Base-by-base conservation (phyloP, 371 early-diverging fungal species). In the Apophysomyces elegans region DNA sequence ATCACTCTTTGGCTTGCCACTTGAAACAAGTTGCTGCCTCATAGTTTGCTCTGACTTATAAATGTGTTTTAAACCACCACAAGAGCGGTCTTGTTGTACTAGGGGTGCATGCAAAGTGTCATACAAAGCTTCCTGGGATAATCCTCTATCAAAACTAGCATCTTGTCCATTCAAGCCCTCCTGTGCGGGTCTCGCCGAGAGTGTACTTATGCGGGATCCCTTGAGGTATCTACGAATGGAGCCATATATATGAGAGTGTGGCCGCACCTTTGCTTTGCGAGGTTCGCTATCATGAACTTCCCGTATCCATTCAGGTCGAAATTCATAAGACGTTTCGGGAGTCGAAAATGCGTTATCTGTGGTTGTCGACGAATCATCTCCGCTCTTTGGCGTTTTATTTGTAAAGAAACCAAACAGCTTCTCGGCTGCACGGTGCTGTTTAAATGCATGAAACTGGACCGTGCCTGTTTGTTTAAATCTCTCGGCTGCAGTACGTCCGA, bases 321-420 rank as follows among this genome's bases (percentile, higher is more conserved):
- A 54, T 13, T 46, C 11, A 7, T 37, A 36, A 32, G 16, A 4
- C 9, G n/a, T 21, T 6, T 50, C 54, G 54, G 21, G 5, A 26
- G 54, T 7, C 21, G 54, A 5, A 21, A 21, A 8, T 50, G 21
- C 21, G 9, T 21, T 50, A 21, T 50, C 54, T 50, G 54, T 50
- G 21, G 21, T 21, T 26, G 21, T 11, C 16, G 54, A 16, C 18
- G 54, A 50, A 21, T 50, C 54, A 5, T 26, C 54, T 50, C 54
- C 54, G n/a, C 21, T 11, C 32, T 50, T 50, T 8, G 54, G 21
- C 38, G 56, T 58, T 21, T 54, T 62, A 7, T 63, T 59, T 36
- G 68, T 63, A 56, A 68, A 68, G 26, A 68, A 63, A 47, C 68
- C 63, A n/a, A 68, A 21, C 37, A 68, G 37, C 8, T 64, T 63